These are phyloP conservation scores for Simplicillium aogashimaense DNA, from an alignment of 2,329 filamentous ascomycete species.

Conservation along the genomic window DNA sequence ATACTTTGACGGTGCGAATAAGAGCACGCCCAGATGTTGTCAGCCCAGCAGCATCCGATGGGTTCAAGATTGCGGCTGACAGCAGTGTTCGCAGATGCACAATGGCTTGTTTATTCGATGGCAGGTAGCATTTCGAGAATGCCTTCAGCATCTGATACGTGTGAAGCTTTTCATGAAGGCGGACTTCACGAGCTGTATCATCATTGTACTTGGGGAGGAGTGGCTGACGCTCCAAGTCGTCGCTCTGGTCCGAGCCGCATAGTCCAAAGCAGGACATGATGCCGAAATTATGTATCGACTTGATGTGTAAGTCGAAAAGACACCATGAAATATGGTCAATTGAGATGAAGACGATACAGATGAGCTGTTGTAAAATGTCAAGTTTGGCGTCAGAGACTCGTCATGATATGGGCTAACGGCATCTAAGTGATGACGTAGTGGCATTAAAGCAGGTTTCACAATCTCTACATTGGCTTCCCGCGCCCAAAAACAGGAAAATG, in stretches of 20 bases:
- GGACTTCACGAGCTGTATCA: conserved; percentile 67
- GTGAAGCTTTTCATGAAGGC: conserved; percentile 82
- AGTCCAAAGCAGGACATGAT: conserved; percentile 52
- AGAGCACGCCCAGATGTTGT: conserved; percentile 70
- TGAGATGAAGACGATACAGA: too few species aligned
- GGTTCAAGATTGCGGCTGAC: conserved; percentile 68
- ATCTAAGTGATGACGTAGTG: too few species aligned
- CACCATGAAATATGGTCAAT: too few species aligned
- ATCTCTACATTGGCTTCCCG: too few species aligned
- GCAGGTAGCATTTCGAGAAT: conserved; percentile 77
- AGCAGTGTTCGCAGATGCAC: conserved; percentile 71
- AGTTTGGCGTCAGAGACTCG: too few species aligned
- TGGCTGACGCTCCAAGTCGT: conserved; percentile 59
- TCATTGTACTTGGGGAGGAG: conserved; percentile 76
- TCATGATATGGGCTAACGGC: too few species aligned
- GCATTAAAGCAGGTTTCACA: too few species aligned
- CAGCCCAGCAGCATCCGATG: conserved; percentile 50
- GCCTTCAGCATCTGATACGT: conserved; percentile 87
- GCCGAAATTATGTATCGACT: neutral
- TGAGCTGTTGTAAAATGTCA: too few species aligned
- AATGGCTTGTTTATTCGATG: conserved; percentile 76
- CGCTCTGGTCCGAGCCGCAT: conserved; percentile 15
- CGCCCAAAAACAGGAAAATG: too few species aligned
- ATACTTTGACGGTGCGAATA: conserved; percentile 60
- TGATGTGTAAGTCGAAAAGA: neutral